Base-by-base conservation (phyloP, 495 filamentous ascomycete genomes). In the Xylaria curta region DNA sequence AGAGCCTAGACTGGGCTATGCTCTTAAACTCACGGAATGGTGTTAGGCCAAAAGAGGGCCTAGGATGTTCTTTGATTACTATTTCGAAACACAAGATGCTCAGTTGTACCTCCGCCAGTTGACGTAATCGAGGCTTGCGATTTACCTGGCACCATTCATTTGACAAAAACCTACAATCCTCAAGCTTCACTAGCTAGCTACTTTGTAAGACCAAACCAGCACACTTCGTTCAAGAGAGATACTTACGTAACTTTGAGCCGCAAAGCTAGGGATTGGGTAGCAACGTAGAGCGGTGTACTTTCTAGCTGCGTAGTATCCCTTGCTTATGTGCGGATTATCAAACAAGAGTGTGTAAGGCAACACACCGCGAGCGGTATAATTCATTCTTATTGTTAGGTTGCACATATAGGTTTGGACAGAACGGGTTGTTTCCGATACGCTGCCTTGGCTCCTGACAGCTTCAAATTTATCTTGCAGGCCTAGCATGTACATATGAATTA, bases 351-450 rank as follows among this genome's bases (percentile, higher is more conserved):
- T 21, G 49, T 42, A 67, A n/a, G n/a, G 49, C 24, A 56, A 67
- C 49, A n/a, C 26, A 51, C 24, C 21, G 33, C 19, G 40, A 17
- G 53, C 21, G 44, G 62, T 59, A 24, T 44, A 19, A 21, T 21
- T 64, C 46, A 36, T 21, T 24, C 47, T 46, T 10, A 58, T n/a
- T 3, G 33, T 19, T 46, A 21, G 49, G 31, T 62, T 54, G 42
- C 38, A 70, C 26, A 38, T 53, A 24, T 42, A 26, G 49, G 47
- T 7, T 31, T 17, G n/a, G 21, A 46, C 24, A 15, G 33, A 21
- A 44, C n/a, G 59, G 47, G 36, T 46, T 64, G 59, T 42, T 64
- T 70, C 68, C 68, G 68, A 70, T 70, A 70, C 68, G 59, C 68
- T 64, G 49, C 47, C 61, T 63, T 40, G 33, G n/a, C 31, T 31